These are phyloP conservation scores for Alternaria conjuncta DNA, from an alignment of 2,329 filamentous ascomycete genomes.

Conservation along the genomic window DNA sequence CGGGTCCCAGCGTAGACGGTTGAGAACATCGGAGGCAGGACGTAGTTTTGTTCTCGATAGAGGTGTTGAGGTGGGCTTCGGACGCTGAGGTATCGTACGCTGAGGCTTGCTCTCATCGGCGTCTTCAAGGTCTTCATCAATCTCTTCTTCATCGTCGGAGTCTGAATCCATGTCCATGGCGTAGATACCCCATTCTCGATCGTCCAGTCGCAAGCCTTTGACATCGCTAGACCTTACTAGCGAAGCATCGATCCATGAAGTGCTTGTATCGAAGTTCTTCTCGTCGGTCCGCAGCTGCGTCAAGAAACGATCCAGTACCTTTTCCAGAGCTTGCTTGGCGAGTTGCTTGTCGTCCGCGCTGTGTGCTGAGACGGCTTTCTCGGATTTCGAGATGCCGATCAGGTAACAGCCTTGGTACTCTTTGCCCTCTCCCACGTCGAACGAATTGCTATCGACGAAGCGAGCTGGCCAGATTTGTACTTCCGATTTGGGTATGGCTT, in stretches of 20 bases:
- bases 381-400: slow-evolving; percentile 58
- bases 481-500: slow-evolving; percentile 58
- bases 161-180: slow-evolving; percentile 51
- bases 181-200: slow-evolving; percentile 59
- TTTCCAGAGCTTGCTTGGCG: slow-evolving; percentile 53
- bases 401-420: slow-evolving; percentile 69
- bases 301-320: slow-evolving; percentile 44
- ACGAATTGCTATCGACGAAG: slow-evolving; percentile 51
- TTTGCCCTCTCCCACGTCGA: slow-evolving; percentile 19
- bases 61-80: slow-evolving; percentile 23
- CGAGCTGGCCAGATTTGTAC: slow-evolving; percentile 69
- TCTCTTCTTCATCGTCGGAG: slow-evolving; percentile 41
- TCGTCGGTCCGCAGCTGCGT: slow-evolving; percentile 43
- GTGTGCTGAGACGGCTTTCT: neutral
- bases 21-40: slow-evolving; percentile 54
- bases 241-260: slow-evolving; percentile 45
- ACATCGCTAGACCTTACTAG: slow-evolving; percentile 46
- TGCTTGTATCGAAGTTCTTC: slow-evolving; percentile 44
- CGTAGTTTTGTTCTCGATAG: slow-evolving; percentile 40
- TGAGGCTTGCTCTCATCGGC: slow-evolving; percentile 2
- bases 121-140: slow-evolving; percentile 21
- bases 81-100: slow-evolving; percentile 26
- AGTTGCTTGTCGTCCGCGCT: slow-evolving; percentile 50
- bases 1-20: slow-evolving; percentile 59
- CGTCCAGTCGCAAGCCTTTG: slow-evolving; percentile 54